These are phyloP conservation scores for Mycena sanguinolenta DNA, from an alignment of 768 basidiomycete genomes.

Conservation along the genomic window DNA sequence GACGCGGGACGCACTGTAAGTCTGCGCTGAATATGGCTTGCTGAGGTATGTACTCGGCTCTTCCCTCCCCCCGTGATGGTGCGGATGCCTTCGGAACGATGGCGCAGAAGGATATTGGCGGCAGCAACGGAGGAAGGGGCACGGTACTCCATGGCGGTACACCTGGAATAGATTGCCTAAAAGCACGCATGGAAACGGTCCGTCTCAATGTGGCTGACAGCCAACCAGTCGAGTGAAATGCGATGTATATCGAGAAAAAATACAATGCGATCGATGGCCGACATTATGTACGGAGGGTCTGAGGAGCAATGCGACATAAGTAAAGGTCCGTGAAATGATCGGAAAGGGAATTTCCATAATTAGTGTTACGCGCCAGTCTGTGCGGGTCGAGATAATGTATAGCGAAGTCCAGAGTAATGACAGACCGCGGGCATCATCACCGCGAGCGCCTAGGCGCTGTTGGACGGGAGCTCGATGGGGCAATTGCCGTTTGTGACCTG, in stretches of 20 bases:
- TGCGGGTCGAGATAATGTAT: conserved; percentile 7
- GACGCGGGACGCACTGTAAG: conserved; percentile 25
- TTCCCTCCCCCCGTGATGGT: conserved; percentile 6
- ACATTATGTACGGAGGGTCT: conserved; percentile 19
- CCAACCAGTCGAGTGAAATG: neutral
- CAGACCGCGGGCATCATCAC: conserved; percentile 1
- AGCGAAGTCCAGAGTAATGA: conserved; percentile 26
- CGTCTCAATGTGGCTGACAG: conserved; percentile 20
- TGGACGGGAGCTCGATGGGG: conserved; percentile 75
- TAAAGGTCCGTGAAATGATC: conserved; percentile 18
- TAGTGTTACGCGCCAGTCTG: conserved; percentile 23
- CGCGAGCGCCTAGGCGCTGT: conserved; percentile 56
- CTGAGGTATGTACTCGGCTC: too few species aligned
- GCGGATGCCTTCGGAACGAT: conserved; percentile 3
- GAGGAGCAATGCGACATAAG: conserved; percentile 29
- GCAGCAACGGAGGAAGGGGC: conserved; percentile 19
- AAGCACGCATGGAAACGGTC: neutral
- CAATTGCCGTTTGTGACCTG: conserved; percentile 73
- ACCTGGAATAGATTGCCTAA: neutral
- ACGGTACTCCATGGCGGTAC: conserved; percentile 25
- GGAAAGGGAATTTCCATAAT: conserved; percentile 21
- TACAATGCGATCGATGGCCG: conserved; percentile 28
- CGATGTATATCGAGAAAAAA: conserved; percentile 25
- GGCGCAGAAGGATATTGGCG: conserved; percentile 12
- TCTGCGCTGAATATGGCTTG: neutral